Conservation (phyloP, 1,284 basidiomycete genomes). For the Cyathus pygmaeus region DNA sequence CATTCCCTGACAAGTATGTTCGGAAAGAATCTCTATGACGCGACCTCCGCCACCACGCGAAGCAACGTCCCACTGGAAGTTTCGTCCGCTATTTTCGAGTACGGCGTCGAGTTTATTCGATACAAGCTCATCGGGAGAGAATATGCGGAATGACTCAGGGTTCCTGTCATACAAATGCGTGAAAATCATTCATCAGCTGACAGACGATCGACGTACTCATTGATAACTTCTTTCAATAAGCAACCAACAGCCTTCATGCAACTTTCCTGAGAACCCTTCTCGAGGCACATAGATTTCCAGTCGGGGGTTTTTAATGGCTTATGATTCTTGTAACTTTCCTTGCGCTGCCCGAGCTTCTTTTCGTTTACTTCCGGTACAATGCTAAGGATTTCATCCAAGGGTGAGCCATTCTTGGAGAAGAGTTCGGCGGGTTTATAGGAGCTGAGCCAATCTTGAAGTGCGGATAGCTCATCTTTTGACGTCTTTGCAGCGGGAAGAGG, state of each 20-base stretch:
- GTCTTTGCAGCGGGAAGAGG: conserved; percentile 80
- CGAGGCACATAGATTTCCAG: conserved; percentile 67
- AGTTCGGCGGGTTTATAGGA: conserved; percentile 74
- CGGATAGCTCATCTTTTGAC: conserved; percentile 67
- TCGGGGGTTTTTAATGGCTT: conserved; percentile 69
- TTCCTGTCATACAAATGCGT: conserved; percentile 56
- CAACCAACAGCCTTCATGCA: conserved; percentile 83
- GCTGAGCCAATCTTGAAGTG: conserved; percentile 76
- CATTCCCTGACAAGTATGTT: conserved; percentile 91
- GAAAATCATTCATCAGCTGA: neutral
- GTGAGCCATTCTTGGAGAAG: conserved; percentile 63
- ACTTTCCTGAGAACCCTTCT: conserved; percentile 68
- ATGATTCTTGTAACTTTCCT: conserved; percentile 75
- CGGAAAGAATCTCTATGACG: conserved; percentile 88
- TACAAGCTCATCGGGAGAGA: conserved; percentile 92
- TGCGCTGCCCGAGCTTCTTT: conserved; percentile 72
- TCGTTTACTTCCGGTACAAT: conserved; percentile 63
- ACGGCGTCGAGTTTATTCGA: conserved; percentile 90
- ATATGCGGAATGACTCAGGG: conserved; percentile 82
- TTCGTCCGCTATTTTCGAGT: conserved; percentile 70
- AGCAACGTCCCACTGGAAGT: conserved; percentile 86
- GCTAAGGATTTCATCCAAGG: conserved; percentile 61
- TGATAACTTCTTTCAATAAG: conserved; percentile 68
- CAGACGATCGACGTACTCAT: conserved; percentile 50
- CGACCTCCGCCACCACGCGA: conserved; percentile 75